Conservation (phyloP, 306 rosid genomes). For the Dalbergia cultrata region DNA sequence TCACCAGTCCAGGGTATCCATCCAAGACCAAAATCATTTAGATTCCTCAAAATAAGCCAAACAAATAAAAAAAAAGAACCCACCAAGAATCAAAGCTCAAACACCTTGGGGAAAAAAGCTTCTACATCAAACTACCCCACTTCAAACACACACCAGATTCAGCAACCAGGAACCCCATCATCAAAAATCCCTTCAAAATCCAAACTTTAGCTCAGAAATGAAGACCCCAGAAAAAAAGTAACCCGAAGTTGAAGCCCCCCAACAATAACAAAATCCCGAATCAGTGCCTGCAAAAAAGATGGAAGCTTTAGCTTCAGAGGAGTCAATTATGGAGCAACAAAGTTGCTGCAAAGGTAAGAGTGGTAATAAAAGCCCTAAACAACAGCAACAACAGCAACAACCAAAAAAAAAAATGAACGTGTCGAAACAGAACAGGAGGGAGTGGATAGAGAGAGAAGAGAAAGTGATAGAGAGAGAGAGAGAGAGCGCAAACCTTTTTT, state of each 20-base stretch:
- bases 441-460: conserved; percentile 40
- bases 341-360: conserved; percentile 43
- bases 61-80: not conserved
- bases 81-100: conserved; percentile 24
- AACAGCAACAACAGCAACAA: conserved; percentile 27
- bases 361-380: conserved; percentile 53
- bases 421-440: conserved; percentile 45
- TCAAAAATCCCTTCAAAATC: conserved; percentile 37
- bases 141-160: conserved; percentile 35
- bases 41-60: not conserved
- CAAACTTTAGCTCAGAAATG: conserved; percentile 32
- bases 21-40: conserved; percentile 45
- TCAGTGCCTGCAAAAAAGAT: conserved; percentile 35
- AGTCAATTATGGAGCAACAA: conserved; percentile 41
- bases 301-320: conserved; percentile 33
- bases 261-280: conserved; percentile 13
- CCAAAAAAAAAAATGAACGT: conserved; percentile 44
- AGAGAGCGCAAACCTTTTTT: conserved; percentile 51
- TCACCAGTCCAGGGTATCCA: conserved; percentile 44
- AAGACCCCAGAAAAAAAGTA: conserved; percentile 24
- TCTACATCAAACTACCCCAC: conserved; percentile 22
- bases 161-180: conserved; percentile 30
- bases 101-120: conserved; percentile 6
- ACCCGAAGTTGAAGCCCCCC: conserved; percentile 28
- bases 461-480: conserved; percentile 39